A percentile compares a stretch with the other conserved stretches of the same genome.
Conservation (phyloP, 257 asterid genomes). For the Solanum habrochaites region DNA sequence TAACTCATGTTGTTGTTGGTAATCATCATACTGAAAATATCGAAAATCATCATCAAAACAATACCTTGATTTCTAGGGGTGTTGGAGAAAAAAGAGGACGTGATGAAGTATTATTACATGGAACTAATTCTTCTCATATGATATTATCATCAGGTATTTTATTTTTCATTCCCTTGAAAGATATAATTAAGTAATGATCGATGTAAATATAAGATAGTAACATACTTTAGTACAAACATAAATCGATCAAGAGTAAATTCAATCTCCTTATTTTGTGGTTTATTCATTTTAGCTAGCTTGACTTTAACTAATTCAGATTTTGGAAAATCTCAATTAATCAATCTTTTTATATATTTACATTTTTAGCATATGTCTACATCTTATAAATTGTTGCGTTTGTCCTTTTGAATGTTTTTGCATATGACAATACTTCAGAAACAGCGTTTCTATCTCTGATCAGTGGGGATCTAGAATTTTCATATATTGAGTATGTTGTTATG, state of each 20-base stretch:
- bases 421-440: neutral
- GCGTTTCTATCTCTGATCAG: neutral
- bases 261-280: neutral
- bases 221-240: too few relatives aligned
- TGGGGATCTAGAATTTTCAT: too few relatives aligned
- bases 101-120: neutral
- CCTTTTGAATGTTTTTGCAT: neutral
- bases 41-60: neutral
- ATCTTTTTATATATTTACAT: neutral
- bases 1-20: conserved; percentile 49
- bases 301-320: neutral
- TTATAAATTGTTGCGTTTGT: neutral
- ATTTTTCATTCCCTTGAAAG: neutral
- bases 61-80: neutral
- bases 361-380: neutral
- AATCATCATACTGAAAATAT: neutral
- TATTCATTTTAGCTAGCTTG: too few relatives aligned
- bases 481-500: neutral
- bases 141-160: neutral
- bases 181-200: too few relatives aligned
- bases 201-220: neutral
- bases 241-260: neutral
- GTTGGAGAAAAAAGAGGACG: conserved; percentile 44
- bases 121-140: neutral
- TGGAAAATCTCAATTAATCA: neutral